Conservation (phyloP, 1,139 yeast species). For the Wickerhamomyces sp. region DNA sequence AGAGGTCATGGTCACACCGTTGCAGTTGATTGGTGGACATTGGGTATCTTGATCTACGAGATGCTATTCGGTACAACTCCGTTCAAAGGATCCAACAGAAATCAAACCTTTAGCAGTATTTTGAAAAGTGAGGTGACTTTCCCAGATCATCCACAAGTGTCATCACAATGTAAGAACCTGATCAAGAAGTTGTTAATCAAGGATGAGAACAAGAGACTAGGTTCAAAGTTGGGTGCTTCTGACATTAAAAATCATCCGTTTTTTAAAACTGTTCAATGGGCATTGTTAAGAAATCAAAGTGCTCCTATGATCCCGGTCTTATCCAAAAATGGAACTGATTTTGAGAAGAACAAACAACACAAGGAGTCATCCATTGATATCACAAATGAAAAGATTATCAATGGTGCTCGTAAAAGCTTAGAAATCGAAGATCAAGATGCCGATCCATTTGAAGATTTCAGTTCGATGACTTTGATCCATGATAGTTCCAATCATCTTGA, state of each 20-base stretch:
- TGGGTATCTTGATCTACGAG: constrained; percentile 86
- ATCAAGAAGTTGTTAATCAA: constrained; percentile 79
- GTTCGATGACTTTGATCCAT: constrained; percentile 84
- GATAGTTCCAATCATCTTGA: constrained; percentile 42
- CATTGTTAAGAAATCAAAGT: constrained; percentile 79
- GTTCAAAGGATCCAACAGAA: constrained; percentile 84
- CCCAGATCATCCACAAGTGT: constrained; percentile 51
- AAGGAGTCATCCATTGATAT: constrained; percentile 22
- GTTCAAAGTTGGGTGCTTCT: constrained; percentile 90
- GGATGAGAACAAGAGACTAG: constrained; percentile 83
- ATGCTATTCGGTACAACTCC: constrained; percentile 97
- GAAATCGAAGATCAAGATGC: constrained; percentile 31
- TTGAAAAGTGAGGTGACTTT: constrained; percentile 80
- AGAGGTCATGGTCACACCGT: constrained; percentile 96
- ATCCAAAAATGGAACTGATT: constrained; percentile 50
- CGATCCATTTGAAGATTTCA: constrained; percentile 89
- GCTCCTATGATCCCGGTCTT: constrained; percentile 95
- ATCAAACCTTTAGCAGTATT: constrained; percentile 83
- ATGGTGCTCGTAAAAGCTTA: constrained; percentile 28
- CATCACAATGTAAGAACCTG: constrained; percentile 72
- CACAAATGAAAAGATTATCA: constrained; percentile 23
- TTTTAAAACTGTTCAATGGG: constrained; percentile 93
- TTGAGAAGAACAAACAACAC: constrained; percentile 25
- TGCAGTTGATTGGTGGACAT: constrained; percentile 99
- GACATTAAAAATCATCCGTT: constrained; percentile 88